A percentile compares a stretch with the other conserved stretches of the same genome.
phyloP scores from a whole-genome alignment of 345 rosid genomes.

The Heritiera littoralis region DNA sequence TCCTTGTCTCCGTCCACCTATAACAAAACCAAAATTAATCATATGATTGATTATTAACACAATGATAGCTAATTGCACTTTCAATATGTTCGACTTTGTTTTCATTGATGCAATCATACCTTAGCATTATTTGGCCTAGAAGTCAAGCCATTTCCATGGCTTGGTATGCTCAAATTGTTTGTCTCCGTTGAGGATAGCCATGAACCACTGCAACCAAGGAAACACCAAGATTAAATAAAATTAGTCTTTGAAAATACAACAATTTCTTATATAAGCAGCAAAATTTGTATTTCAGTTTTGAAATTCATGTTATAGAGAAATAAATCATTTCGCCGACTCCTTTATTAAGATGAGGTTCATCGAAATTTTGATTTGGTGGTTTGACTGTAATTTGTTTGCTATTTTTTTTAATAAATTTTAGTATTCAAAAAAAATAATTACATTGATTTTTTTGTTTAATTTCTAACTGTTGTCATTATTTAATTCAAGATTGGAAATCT shows the following conservation, averaged over 20 bases:
- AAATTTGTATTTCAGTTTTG: too few species aligned
- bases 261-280: too few species aligned
- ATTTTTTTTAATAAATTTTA: too few species aligned
- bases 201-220: constrained; percentile 42
- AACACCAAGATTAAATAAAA: not conserved
- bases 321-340: too few species aligned
- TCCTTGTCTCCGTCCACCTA: constrained; percentile 39
- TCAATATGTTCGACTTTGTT: constrained; percentile 2
- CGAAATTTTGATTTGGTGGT: too few species aligned
- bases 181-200: constrained; percentile 52
- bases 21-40: not conserved
- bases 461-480: not conserved
- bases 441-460: not conserved
- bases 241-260: too few species aligned
- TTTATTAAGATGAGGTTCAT: too few species aligned
- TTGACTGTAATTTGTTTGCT: too few species aligned
- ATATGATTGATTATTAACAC: constrained; percentile 2
- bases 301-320: too few species aligned
- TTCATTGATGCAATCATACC: constrained; percentile 35
- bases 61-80: not conserved
- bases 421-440: too few species aligned
- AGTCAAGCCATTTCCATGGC: constrained; percentile 34
- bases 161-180: constrained; percentile 36
- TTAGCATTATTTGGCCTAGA: constrained; percentile 38
- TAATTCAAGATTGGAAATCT: not conserved